A percentile compares a stretch with the other conserved stretches of the same genome.
phyloP scores from a whole-genome alignment of 2,329 filamentous ascomycete species.

The Curvularia verruculosa region DNA sequence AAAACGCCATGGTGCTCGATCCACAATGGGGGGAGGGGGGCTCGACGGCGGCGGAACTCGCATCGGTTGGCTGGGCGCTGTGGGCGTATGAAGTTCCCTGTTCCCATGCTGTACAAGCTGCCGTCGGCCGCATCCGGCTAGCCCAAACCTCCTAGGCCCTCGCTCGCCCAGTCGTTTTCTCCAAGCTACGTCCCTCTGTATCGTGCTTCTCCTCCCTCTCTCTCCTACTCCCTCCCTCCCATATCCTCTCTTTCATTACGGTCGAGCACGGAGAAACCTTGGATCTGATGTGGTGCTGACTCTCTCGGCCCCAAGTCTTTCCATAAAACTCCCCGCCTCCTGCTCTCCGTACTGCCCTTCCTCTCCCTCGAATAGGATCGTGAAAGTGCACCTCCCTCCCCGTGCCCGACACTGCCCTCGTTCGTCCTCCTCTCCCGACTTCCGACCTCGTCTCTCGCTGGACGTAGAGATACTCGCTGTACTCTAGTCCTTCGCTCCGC shows the following conservation, averaged over 20 bases:
- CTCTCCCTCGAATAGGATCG: slow-evolving; percentile 44
- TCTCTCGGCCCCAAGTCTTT: slow-evolving; percentile 41
- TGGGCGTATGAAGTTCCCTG: slow-evolving; percentile 28
- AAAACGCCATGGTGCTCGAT: slow-evolving; percentile 37
- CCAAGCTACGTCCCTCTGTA: slow-evolving; percentile 44
- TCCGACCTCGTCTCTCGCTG: slow-evolving; percentile 34
- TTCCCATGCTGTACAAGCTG: slow-evolving; percentile 42
- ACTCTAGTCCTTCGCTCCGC: slow-evolving; percentile 50
- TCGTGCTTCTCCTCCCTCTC: slow-evolving; percentile 35
- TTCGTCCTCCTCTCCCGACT: slow-evolving; percentile 25
- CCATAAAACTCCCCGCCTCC: slow-evolving; percentile 46
- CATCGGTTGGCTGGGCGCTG: slow-evolving; percentile 22
- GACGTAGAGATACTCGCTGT: slow-evolving; percentile 41
- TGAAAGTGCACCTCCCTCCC: slow-evolving; percentile 39
- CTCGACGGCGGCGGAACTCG: slow-evolving; percentile 18
- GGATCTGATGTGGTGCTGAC: slow-evolving; percentile 49
- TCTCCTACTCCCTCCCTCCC: slow-evolving; percentile 36
- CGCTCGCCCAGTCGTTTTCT: slow-evolving; percentile 46
- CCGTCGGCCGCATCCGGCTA: slow-evolving; percentile 27
- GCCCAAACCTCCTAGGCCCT: slow-evolving; percentile 35
- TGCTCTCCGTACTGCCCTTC: slow-evolving; percentile 42
- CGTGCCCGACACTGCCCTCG: slow-evolving; percentile 34
- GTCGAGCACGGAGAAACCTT: slow-evolving; percentile 48
- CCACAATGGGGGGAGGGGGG: slow-evolving; percentile 29
- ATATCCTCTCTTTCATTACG: slow-evolving; percentile 41